Percentiles rank a stretch among this genome's conserved stretches.
These are phyloP conservation scores for Umbilicaria muhlenbergii DNA, from an alignment of 495 filamentous ascomycete species.

Conservation along the genomic window DNA sequence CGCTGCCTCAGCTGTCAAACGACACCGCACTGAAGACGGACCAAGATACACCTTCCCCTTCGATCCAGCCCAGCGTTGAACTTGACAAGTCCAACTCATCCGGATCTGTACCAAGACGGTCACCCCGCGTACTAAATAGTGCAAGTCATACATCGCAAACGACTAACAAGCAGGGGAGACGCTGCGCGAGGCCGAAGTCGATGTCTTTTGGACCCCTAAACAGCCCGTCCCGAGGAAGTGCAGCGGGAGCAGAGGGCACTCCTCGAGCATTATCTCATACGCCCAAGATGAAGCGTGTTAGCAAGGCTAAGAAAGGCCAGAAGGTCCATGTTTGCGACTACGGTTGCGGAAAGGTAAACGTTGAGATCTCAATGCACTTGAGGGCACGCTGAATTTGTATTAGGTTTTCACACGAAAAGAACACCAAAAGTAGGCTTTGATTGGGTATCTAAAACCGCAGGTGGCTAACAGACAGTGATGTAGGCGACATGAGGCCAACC, in stretches of 20 bases:
- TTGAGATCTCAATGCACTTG: not conserved
- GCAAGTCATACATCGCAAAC: too few species aligned
- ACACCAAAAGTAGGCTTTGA: slow-evolving; percentile 49
- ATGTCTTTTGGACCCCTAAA: not conserved
- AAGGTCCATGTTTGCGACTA: slow-evolving; percentile 59
- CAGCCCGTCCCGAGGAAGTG: slow-evolving; percentile 1
- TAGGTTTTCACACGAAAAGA: slow-evolving; percentile 76
- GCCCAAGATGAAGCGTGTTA: slow-evolving; percentile 61
- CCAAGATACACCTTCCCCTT: too few species aligned
- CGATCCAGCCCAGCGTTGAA: too few species aligned
- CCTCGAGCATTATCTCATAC: slow-evolving; percentile 34
- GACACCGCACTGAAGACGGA: too few species aligned
- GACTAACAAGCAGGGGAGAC: not conserved
- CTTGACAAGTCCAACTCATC: too few species aligned
- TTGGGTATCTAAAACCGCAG: not conserved
- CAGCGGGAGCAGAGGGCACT: not conserved
- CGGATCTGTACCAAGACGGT: too few species aligned
- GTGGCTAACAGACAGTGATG: not conserved
- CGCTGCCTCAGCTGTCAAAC: too few species aligned
- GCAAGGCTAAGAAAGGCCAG: slow-evolving; percentile 71
- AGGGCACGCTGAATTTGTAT: slow-evolving; percentile 6
- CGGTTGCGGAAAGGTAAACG: slow-evolving; percentile 46
- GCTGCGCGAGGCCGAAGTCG: not conserved
- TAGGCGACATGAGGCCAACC: slow-evolving; percentile 79
- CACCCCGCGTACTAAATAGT: too few species aligned